phyloP scores from a whole-genome alignment of 2,329 filamentous ascomycete species.

The Apiospora aurea region DNA sequence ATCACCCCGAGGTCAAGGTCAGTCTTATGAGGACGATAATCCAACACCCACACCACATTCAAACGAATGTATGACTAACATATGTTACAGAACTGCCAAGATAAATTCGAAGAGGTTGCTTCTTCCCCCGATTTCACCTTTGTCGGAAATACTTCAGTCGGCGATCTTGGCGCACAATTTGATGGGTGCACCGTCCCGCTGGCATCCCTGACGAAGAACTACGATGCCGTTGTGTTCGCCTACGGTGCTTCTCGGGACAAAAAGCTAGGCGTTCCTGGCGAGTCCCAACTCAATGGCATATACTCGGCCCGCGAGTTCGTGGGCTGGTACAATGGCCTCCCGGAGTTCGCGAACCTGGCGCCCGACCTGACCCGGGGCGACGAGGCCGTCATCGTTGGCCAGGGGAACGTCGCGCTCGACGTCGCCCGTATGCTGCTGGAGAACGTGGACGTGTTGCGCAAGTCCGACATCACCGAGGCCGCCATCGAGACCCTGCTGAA shows the following conservation, averaged over 20 bases:
- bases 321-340: conserved; percentile 97
- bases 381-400: conserved; percentile 87
- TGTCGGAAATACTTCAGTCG: conserved; percentile 86
- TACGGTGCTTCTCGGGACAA: conserved; percentile 91
- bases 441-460: conserved; percentile 73
- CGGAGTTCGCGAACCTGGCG: conserved; percentile 76
- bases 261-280: conserved; percentile 79
- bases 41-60: not conserved
- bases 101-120: conserved; percentile 91
- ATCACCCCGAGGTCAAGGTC: conserved; percentile 98
- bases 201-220: conserved; percentile 75
- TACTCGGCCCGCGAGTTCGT: conserved; percentile 93
- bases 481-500: conserved; percentile 76
- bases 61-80: not conserved
- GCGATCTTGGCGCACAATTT: conserved; percentile 52
- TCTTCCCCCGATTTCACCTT: conserved; percentile 85
- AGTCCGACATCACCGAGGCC: conserved; percentile 88
- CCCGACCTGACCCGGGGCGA: conserved; percentile 79
- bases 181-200: conserved; percentile 67
- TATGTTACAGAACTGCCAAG: conserved; percentile 80
- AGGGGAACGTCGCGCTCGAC: conserved; percentile 95
- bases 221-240: conserved; percentile 90
- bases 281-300: conserved; percentile 74
- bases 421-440: conserved; percentile 87
- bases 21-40: conserved; percentile 28